Evolutionary conservation across 768 basidiomycete genomes (phyloP).

Genomic region (Russula ochroleuca): DNA sequence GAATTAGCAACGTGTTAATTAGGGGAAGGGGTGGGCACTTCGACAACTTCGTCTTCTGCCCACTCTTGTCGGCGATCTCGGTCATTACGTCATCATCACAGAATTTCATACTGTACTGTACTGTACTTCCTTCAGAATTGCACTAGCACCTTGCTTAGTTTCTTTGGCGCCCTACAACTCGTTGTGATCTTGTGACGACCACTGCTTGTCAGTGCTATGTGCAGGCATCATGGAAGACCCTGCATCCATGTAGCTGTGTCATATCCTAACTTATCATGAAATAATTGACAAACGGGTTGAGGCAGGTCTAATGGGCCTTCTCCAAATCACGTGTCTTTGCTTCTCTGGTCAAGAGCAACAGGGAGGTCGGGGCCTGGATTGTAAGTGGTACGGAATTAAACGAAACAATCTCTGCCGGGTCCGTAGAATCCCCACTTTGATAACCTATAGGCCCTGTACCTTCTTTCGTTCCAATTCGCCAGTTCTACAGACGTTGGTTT

Average conservation of each 20-base stretch:
- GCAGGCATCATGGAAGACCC: not conserved
- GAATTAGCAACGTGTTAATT: not conserved
- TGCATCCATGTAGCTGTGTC: not conserved
- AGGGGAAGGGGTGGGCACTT: not conserved
- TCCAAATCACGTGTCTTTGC: not conserved
- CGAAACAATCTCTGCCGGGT: too few species aligned
- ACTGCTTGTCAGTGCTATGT: not conserved
- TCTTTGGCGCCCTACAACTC: not conserved
- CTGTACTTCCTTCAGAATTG: not conserved
- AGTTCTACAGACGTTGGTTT: not conserved
- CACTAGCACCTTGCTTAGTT: not conserved
- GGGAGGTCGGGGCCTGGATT: not conserved
- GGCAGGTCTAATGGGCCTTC: not conserved
- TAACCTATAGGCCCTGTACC: not conserved
- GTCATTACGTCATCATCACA: slow-evolving; percentile 4
- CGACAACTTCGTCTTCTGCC: not conserved
- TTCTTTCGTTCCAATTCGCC: not conserved
- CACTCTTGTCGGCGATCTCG: not conserved
- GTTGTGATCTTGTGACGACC: not conserved
- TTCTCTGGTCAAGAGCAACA: not conserved
- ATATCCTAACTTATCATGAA: not conserved
- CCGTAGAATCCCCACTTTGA: not conserved
- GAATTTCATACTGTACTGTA: too few species aligned
- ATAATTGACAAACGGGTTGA: not conserved
- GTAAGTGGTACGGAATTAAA: not conserved